Evolutionary conservation across 2,329 filamentous ascomycete genomes (phyloP).

Genomic region (Mycogone perniciosa): DNA sequence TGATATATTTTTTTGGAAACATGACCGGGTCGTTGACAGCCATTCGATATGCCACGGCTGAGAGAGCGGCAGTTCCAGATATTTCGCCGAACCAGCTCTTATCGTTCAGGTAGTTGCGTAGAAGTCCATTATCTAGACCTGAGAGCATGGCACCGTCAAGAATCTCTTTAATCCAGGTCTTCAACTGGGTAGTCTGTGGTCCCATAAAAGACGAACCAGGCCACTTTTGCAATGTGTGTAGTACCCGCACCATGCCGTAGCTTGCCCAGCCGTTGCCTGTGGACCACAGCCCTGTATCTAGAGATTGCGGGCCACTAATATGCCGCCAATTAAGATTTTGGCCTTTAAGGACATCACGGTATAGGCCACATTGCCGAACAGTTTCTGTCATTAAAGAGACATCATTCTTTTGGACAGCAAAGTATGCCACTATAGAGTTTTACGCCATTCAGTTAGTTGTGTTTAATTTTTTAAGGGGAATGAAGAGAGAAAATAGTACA

Average conservation of each 20-base stretch:
- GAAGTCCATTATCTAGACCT: slow-evolving; percentile 5
- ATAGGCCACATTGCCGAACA: slow-evolving; percentile 11
- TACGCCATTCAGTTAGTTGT: too few relatives aligned
- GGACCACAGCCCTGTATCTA: slow-evolving; percentile 14
- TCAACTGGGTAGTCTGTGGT: slow-evolving; percentile 4
- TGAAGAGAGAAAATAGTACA: background rate
- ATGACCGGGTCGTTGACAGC: slow-evolving; percentile 11
- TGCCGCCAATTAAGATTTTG: slow-evolving; percentile 13
- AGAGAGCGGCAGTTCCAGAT: slow-evolving; percentile 11
- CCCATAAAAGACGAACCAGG: slow-evolving; percentile 3
- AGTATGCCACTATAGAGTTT: background rate
- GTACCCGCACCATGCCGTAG: slow-evolving; percentile 15
- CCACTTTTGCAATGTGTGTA: slow-evolving; percentile 14
- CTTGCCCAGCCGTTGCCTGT: slow-evolving; percentile 13
- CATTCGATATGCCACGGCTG: slow-evolving; percentile 14
- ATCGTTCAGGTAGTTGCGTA: slow-evolving; percentile 14
- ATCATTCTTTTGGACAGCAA: slow-evolving; percentile 11
- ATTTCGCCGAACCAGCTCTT: slow-evolving; percentile 13
- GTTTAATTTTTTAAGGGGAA: background rate
- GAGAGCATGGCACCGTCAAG: slow-evolving; percentile 12
- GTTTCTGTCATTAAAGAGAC: slow-evolving; percentile 5
- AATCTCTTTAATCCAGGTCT: slow-evolving; percentile 14
- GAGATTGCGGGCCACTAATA: slow-evolving; percentile 14
- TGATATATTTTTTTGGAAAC: slow-evolving; percentile 12
- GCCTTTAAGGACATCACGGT: slow-evolving; percentile 12